Percentiles rank a stretch among this genome's conserved stretches.
Conservation (phyloP, 495 filamentous ascomycete species). For the Penicillium cinerascens region DNA sequence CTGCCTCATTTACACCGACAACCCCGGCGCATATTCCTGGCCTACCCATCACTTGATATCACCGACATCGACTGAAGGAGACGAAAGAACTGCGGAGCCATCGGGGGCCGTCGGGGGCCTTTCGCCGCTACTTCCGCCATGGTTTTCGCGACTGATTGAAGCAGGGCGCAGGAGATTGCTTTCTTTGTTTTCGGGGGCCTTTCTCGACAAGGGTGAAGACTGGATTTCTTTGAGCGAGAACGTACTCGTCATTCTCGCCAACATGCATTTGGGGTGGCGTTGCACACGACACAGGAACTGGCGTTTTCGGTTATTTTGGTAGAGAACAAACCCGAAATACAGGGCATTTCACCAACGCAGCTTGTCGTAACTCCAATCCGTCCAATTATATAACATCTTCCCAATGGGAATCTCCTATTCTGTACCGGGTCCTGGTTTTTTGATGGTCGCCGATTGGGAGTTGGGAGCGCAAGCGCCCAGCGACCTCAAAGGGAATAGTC, state of each 20-base stretch:
- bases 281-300: slow-evolving; percentile 7
- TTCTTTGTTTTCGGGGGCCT: not conserved
- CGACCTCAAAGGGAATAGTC: slow-evolving; percentile 16
- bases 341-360: not conserved
- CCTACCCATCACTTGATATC: not conserved
- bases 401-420: not conserved
- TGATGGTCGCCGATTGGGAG: not conserved
- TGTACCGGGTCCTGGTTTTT: not conserved
- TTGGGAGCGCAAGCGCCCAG: slow-evolving; percentile 16
- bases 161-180: not conserved
- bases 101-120: not conserved
- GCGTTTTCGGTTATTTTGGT: not conserved
- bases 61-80: not conserved
- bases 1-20: not conserved
- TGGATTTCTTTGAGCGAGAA: not conserved
- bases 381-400: not conserved
- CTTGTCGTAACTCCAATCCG: not conserved
- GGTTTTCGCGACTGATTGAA: not conserved
- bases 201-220: not conserved
- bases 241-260: not conserved
- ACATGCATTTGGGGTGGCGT: slow-evolving; percentile 10
- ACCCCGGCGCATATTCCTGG: not conserved
- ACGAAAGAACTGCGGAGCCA: not conserved
- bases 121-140: not conserved
- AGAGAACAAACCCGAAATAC: not conserved